These are phyloP conservation scores for Alternaria brassicicola DNA, from an alignment of 2,329 filamentous ascomycete species.

Conservation along the genomic window DNA sequence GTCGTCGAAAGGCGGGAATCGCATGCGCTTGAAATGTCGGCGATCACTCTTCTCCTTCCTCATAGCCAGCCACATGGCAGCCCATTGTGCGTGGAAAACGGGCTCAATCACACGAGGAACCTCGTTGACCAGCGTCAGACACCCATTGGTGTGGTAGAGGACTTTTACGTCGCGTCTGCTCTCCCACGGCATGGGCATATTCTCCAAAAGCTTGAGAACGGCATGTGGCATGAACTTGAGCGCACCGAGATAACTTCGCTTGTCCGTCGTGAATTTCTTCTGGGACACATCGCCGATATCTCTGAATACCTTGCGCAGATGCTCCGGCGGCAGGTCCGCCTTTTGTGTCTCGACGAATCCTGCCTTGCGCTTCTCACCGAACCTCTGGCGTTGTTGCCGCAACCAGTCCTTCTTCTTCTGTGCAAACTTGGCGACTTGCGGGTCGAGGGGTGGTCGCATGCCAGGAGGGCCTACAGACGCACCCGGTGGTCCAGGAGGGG, in stretches of 20 bases:
- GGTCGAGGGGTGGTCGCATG: conserved; percentile 79
- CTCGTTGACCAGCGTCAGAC: conserved; percentile 95
- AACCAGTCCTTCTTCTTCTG: conserved; percentile 99
- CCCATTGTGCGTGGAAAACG: conserved; percentile 98
- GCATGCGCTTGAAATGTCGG: conserved; percentile 97
- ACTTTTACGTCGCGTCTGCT: conserved; percentile 96
- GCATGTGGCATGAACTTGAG: conserved; percentile 99
- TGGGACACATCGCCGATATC: conserved; percentile 99
- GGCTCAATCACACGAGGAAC: conserved; percentile 95
- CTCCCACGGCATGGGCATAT: conserved; percentile 99
- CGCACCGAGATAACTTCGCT: conserved; percentile 94
- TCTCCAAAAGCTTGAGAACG: conserved; percentile 94
- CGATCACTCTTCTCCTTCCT: conserved; percentile 96
- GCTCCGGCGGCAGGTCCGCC: conserved; percentile 97
- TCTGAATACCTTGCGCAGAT: conserved; percentile 96
- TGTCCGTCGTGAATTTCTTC: conserved; percentile 98
- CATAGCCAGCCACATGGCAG: conserved; percentile 99
- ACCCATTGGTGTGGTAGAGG: conserved; percentile 97
- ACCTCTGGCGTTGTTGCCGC: conserved; percentile 85
- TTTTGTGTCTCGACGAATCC: conserved; percentile 98
- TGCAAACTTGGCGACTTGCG: conserved; percentile 89
- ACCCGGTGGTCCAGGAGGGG: conserved; percentile 54
- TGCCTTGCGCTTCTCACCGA: conserved; percentile 94
- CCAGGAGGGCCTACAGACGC: conserved; percentile 64
- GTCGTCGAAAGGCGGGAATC: conserved; percentile 97